Base-by-base conservation (phyloP, 1,284 basidiomycete genomes). In the Cryptococcus sp. region DNA sequence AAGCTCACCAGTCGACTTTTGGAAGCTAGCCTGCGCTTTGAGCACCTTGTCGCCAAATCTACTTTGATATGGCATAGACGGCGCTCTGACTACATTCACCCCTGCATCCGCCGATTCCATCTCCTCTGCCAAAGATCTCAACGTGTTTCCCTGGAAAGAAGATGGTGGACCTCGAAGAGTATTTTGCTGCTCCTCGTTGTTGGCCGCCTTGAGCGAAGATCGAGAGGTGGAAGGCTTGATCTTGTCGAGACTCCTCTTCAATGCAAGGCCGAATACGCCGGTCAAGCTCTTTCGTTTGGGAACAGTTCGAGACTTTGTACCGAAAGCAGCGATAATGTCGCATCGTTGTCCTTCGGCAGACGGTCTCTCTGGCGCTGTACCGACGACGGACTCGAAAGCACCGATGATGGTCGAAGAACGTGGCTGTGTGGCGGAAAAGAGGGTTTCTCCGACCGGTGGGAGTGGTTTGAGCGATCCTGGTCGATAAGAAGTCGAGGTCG, bases 201-300 rank as follows among this genome's bases (percentile, higher is more conserved):
- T 31, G 28, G 14, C 28, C 7, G 28, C 28, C 14, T 31, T 31
- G n/a, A 40, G 28, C 7, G 48, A 36, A 5, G 42, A 23, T 11
- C 47, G 49, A 2, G 53, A 53, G 14, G 16, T 19, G 3, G 48
- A 26, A 18, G 56, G 33, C 18, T 47, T 53, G 32, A 60, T 35
- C 43, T 51, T 54, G 31, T 58, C 59, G 11, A 52, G n/a, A 25
- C 53, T 57, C 32, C 50, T 54, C 54, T 58, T 62, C 40, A 63
- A 36, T 10, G 52, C 26, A 1, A 61, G 25, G 9, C 62, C 64
- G 47, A 71, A 71, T 1, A 72, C 50, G 2, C 65, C 67, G 5
- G 52, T 58, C 7, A 72, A 53, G 36, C 60, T 63, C 48, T 70
- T 69, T 19, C 69, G 45, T 53, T 66, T 68, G 1, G 67, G 69